Percentiles rank a stretch among this genome's conserved stretches.
Conservation (phyloP, 768 basidiomycete genomes). For the Naganishia kalamii region DNA sequence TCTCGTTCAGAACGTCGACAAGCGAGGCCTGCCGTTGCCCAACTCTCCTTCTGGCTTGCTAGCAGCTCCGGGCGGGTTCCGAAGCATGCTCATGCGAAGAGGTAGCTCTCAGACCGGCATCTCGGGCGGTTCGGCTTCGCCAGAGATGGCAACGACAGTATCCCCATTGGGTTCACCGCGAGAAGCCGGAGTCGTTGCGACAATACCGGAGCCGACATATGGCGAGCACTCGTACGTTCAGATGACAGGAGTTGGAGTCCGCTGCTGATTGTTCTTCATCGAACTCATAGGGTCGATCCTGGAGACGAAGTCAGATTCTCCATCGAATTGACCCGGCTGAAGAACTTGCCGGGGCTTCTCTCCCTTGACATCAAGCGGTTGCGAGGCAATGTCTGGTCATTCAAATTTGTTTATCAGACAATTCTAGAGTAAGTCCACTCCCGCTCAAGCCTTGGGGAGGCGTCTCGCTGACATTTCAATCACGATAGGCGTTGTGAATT, state of each 20-base stretch:
- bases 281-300: constrained; percentile 58
- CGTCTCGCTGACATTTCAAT: neutral
- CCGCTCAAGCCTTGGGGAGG: too few species aligned
- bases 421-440: constrained; percentile 45
- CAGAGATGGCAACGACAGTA: constrained; percentile 21
- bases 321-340: constrained; percentile 84
- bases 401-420: constrained; percentile 48
- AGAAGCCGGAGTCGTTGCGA: constrained; percentile 12
- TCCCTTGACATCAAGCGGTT: constrained; percentile 84
- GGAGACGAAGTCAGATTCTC: constrained; percentile 96
- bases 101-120: constrained; percentile 67
- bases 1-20: constrained; percentile 61
- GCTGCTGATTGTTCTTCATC: neutral
- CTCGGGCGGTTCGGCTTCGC: constrained; percentile 48
- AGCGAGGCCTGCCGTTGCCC: constrained; percentile 77
- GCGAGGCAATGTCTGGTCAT: constrained; percentile 87
- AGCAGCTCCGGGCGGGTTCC: constrained; percentile 67
- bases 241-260: neutral
- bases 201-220: constrained; percentile 53
- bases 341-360: constrained; percentile 81
- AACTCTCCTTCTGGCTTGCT: constrained; percentile 62
- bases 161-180: neutral
- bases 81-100: constrained; percentile 79
- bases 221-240: constrained; percentile 55
- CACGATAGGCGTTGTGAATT: constrained; percentile 1